Evolutionary conservation across 139 green algal genomes (phyloP).

Genomic region (Zygnema cylindricum): DNA sequence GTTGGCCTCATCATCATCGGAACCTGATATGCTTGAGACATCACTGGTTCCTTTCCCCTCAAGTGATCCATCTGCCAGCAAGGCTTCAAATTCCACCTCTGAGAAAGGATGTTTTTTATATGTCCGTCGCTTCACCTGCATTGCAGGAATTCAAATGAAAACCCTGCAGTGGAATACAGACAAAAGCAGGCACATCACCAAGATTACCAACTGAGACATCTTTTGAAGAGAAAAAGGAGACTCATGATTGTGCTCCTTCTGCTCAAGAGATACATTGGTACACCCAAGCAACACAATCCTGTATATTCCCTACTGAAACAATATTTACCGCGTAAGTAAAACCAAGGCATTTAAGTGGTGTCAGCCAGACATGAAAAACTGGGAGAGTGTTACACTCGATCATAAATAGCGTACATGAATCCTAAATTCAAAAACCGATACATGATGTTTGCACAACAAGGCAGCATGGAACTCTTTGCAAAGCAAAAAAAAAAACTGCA

Average conservation of each 20-base stretch:
- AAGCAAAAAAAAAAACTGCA: too few species aligned
- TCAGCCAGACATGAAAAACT: too few species aligned
- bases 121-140: constrained; percentile 32
- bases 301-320: too few species aligned
- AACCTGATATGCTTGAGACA: constrained; percentile 45
- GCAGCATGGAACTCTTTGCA: too few species aligned
- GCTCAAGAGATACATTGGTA: background rate
- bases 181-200: background rate
- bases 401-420: too few species aligned
- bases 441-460: too few species aligned
- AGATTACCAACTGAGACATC: background rate
- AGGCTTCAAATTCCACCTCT: constrained; percentile 32
- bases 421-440: too few species aligned
- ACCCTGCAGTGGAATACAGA: background rate
- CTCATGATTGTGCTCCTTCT: too few species aligned
- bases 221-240: background rate
- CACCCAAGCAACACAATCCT: too few species aligned
- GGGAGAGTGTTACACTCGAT: too few species aligned
- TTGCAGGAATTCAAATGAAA: background rate
- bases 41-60: background rate
- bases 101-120: background rate
- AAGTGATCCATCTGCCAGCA: constrained; percentile 4
- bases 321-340: too few species aligned
- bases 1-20: constrained; percentile 19
- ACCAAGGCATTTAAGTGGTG: too few species aligned